Conservation (phyloP, 2,329 filamentous ascomycete genomes). For the Fusarium mexicanum region DNA sequence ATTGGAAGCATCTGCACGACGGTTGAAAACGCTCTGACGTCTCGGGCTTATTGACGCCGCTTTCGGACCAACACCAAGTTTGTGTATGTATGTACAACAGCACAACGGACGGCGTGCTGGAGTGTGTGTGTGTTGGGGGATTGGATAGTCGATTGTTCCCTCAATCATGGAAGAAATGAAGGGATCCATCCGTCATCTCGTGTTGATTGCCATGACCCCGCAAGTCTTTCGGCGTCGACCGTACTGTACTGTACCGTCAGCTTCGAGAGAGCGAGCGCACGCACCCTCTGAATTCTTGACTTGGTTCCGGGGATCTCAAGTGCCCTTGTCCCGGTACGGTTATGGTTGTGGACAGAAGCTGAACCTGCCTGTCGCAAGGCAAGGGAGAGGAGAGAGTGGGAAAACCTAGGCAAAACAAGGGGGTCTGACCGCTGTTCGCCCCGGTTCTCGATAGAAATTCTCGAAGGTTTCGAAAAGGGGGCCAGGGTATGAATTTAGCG, state of each 20-base stretch:
- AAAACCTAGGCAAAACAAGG: conserved; percentile 27
- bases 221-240: conserved; percentile 41
- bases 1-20: conserved; percentile 24
- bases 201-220: conserved; percentile 44
- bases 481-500: conserved; percentile 37
- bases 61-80: conserved; percentile 11
- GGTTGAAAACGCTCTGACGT: conserved; percentile 18
- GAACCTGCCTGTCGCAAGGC: conserved; percentile 24
- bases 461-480: conserved; percentile 47
- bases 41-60: not conserved
- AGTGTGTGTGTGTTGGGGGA: not conserved
- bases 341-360: conserved; percentile 27
- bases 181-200: conserved; percentile 46
- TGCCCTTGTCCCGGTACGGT: conserved; percentile 25
- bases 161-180: conserved; percentile 36
- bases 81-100: not conserved
- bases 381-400: conserved; percentile 6
- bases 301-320: conserved; percentile 31
- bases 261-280: conserved; percentile 20
- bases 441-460: conserved; percentile 42
- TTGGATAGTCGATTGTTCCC: not conserved
- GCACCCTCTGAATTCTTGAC: conserved; percentile 1
- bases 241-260: conserved; percentile 38
- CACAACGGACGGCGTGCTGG: conserved; percentile 16
- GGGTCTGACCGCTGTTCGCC: conserved; percentile 44